Conservation (phyloP, 108 stramenopile species). For the Conticribra guillardii region DNA sequence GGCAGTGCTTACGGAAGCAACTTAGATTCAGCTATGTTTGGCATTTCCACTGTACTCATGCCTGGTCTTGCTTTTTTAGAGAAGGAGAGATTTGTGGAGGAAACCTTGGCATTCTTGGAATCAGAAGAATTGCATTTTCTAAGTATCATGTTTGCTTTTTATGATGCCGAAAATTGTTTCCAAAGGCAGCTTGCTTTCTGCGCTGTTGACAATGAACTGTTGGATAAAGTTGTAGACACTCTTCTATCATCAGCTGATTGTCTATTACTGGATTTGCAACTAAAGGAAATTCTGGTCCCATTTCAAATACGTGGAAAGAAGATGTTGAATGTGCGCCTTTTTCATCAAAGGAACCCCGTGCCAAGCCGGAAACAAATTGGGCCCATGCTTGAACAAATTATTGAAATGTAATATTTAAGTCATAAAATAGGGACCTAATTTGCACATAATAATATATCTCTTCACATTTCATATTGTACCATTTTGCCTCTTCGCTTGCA, state of each 20-base stretch:
- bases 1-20: too few species aligned
- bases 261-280: slow-evolving; percentile 21
- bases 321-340: slow-evolving; percentile 33
- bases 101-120: slow-evolving; percentile 50
- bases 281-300: slow-evolving; percentile 2
- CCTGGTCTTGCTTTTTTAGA: slow-evolving; percentile 46
- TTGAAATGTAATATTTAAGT: too few species aligned
- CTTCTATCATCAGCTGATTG: slow-evolving; percentile 3
- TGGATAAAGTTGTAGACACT: slow-evolving; percentile 23
- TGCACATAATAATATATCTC: too few species aligned
- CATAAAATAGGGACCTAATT: too few species aligned
- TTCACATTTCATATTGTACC: too few species aligned
- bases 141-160: slow-evolving; percentile 62
- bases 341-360: slow-evolving; percentile 66
- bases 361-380: slow-evolving; percentile 83
- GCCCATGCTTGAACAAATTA: slow-evolving; percentile 68
- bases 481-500: too few species aligned
- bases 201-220: slow-evolving; percentile 5
- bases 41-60: slow-evolving; percentile 74
- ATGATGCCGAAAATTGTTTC: slow-evolving; percentile 23
- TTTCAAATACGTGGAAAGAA: slow-evolving; percentile 3
- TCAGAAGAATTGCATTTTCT: slow-evolving; percentile 38
- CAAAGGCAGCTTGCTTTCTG: slow-evolving; percentile 38
- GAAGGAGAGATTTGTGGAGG: slow-evolving; percentile 31
- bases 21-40: slow-evolving; percentile 44